Evolutionary conservation across 305 asterid species (phyloP).

Genomic region (Rubia occidens): DNA sequence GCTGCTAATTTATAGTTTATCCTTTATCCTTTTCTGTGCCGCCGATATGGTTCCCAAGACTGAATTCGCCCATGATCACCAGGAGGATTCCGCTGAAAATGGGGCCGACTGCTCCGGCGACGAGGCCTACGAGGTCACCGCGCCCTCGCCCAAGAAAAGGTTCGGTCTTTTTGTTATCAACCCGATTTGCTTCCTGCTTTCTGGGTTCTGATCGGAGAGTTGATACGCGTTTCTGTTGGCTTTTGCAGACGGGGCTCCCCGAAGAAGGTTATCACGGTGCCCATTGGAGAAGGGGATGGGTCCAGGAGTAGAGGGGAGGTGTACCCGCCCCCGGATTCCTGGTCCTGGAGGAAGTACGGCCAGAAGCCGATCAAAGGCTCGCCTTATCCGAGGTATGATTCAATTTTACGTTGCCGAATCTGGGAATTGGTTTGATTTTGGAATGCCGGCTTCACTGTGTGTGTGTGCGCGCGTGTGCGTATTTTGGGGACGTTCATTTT

Average conservation of each 20-base stretch:
- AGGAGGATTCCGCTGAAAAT: slow-evolving; percentile 34
- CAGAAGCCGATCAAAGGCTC: slow-evolving; percentile 82
- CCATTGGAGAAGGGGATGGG: slow-evolving; percentile 49
- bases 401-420: slow-evolving; percentile 7
- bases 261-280: slow-evolving; percentile 51
- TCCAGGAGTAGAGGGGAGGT: slow-evolving; percentile 56
- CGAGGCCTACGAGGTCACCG: slow-evolving; percentile 40
- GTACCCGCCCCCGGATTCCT: slow-evolving; percentile 80
- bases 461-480: not conserved
- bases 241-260: slow-evolving; percentile 37
- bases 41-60: slow-evolving; percentile 21
- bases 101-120: slow-evolving; percentile 39
- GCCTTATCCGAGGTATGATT: slow-evolving; percentile 65
- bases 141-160: slow-evolving; percentile 65
- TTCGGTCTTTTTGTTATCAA: slow-evolving; percentile 12
- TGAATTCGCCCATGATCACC: slow-evolving; percentile 16
- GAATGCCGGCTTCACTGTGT: slow-evolving; percentile 1
- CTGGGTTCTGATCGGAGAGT: not conserved
- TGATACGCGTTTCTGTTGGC: not conserved
- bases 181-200: not conserved
- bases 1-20: not conserved
- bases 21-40: not conserved
- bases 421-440: slow-evolving; percentile 6
- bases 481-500: not conserved
- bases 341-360: slow-evolving; percentile 91